Evolutionary conservation across 306 rosid species (phyloP), one percentile per base, ranked within the genome.

Genomic region (Dalbergia oliveri): DNA sequence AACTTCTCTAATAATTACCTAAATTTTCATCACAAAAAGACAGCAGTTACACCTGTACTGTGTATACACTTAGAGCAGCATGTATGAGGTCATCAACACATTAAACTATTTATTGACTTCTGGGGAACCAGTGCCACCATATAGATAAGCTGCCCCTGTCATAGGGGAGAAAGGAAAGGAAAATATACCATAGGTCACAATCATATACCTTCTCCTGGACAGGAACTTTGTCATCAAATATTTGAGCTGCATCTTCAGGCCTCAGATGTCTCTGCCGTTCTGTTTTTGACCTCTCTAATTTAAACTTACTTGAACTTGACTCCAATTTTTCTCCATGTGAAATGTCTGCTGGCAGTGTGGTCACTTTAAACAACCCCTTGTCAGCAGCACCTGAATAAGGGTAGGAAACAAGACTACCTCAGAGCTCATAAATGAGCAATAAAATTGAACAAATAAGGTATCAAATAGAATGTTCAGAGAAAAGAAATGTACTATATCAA

Each of bases 161-260:
- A 34, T 8, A 13, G 19, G 33, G 65, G 76, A 66, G 62, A 73
- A 76, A 75, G 26, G 15, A 54, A 37, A 43, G n/a, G 37, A 23
- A 66, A 77, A 67, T n/a, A 11, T 12, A 69, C 37, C 61, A 66
- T 72, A 70, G 43, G 76, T 41, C 57, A 66, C 33, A 37, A 54
- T 18, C 26, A 51, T 49, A 77, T 82, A 96, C 98, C 99, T 89
- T 93, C 67, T 88, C 89, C 56, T 90, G 88, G 9, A 81, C 80
- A 8, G 99, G 75, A 81, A 88, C 73, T 73, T 86, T 89, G 71
- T 85, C 78, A 64, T 96, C 78, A 51, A 90, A 90, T 80, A 96
- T 91, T 77, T 81, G 94, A 39, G 93, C 97, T 7, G 97, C 94
- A 71, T 95, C 98, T 78, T 86, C 88, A 8, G 93, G 85, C 82